A percentile compares a stretch with the other conserved stretches of the same genome.
phyloP scores from a whole-genome alignment of 257 asterid genomes.

The Solanum lignicaule region DNA sequence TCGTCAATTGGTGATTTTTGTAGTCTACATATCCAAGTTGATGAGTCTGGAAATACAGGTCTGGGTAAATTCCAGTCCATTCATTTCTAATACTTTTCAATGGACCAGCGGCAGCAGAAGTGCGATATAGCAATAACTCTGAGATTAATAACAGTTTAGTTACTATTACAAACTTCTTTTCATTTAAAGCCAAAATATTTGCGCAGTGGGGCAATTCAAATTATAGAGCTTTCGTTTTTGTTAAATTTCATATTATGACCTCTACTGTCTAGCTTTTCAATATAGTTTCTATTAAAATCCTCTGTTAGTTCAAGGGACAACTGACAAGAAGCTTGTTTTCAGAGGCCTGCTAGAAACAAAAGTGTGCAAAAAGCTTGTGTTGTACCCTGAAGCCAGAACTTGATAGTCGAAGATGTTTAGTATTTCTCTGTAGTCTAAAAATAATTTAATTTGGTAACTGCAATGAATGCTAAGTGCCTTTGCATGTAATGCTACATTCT shows the following conservation, averaged over 20 bases:
- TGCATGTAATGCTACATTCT: neutral
- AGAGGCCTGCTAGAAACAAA: neutral
- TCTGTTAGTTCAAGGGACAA: neutral
- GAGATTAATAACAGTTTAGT: neutral
- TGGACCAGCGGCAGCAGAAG: neutral
- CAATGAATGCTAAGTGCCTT: neutral
- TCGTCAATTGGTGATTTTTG: neutral
- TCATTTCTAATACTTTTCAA: neutral
- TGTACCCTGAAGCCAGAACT: neutral
- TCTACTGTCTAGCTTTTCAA: neutral
- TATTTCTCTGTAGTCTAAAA: neutral
- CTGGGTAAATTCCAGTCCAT: neutral
- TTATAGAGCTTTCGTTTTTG: neutral
- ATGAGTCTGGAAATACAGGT: neutral
- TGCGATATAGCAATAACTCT: neutral
- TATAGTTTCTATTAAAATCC: neutral
- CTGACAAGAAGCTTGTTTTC: neutral
- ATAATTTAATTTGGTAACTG: neutral
- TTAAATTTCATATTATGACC: neutral
- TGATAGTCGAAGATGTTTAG: neutral
- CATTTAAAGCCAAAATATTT: neutral
- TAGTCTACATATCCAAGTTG: neutral
- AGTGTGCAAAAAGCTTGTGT: neutral
- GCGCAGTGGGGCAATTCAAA: neutral
- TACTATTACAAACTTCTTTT: neutral